Evolutionary conservation across 2,329 filamentous ascomycete species (phyloP), one percentile per base, ranked within the genome.

Genomic region (Ophiostoma ips): DNA sequence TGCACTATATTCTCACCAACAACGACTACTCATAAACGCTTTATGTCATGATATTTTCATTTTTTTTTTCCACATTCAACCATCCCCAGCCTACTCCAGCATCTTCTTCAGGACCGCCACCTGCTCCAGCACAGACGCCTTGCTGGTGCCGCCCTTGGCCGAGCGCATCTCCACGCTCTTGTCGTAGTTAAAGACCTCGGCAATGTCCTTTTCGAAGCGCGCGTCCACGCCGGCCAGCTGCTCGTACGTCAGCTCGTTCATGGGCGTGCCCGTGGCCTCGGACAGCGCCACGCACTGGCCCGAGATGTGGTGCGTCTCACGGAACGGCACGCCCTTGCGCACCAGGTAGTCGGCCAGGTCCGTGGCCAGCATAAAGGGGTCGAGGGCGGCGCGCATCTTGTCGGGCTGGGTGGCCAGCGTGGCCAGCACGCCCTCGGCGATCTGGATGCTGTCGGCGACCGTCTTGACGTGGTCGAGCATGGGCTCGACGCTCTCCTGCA

Each of bases 401-500:
- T 84, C 79, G 0, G 84, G 78, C 59, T 77, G 72, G 54, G 83
- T 73, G 6, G 70, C 76, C 11, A 94, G 70, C 0, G 86, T 94
- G 1, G 79, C 77, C 4, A 94, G 71, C 5, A 94, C 83, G 50
- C 88, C 84, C 21, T 84, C 84, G 28, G 85, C 84, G 58, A 94
- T 94, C 64, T 83, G 79, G 50, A 94, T 75, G 61, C 83, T 87
- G 70, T 94, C 84, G 51, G 75, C 76, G 54, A 92, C 74, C 6
- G 86, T 90, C 73, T 88, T 85, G 65, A 89, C 77, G 63, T 82
- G 78, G 64, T 94, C 86, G 46, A 94, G 76, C 68, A 94, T 79
- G n/a, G 84, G 83, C 71, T 94, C 84, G 54, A 86, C 81, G 52
- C 79, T 83, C 68, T 94, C 87, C 66, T 95, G 87, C n/a, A 94